Conservation (phyloP, 371 early-diverging fungal genomes). For the Actinomortierella ambigua region DNA sequence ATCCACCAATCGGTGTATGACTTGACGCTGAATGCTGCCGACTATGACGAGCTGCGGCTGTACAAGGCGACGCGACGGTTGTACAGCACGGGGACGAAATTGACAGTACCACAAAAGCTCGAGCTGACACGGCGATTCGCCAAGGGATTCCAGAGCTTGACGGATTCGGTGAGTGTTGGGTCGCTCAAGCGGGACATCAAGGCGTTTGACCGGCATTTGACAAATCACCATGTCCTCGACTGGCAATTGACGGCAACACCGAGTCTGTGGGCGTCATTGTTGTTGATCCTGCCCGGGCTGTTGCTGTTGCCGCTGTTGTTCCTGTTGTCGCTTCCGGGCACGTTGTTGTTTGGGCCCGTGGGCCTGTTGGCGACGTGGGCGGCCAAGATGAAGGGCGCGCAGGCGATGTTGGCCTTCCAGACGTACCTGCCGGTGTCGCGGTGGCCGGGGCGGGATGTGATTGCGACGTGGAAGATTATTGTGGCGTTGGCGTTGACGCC, state of each 20-base stretch:
- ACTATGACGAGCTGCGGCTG: slow-evolving; percentile 36
- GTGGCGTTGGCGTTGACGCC: slow-evolving; percentile 42
- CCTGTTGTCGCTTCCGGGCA: slow-evolving; percentile 43
- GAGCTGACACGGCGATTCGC: slow-evolving; percentile 42
- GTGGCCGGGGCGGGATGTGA: slow-evolving; percentile 52
- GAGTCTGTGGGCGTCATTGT: slow-evolving; percentile 16
- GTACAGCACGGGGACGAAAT: slow-evolving; percentile 29
- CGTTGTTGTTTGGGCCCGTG: slow-evolving; percentile 43
- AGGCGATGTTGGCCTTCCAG: slow-evolving; percentile 49
- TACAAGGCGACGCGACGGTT: slow-evolving; percentile 43
- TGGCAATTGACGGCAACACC: slow-evolving; percentile 38
- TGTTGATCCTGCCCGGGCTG: slow-evolving; percentile 36
- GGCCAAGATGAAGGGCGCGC: slow-evolving; percentile 46
- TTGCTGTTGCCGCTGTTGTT: slow-evolving; percentile 29
- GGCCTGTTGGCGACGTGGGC: slow-evolving; percentile 44
- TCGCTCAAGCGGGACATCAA: slow-evolving; percentile 35
- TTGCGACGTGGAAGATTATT: slow-evolving; percentile 52
- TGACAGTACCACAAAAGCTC: slow-evolving; percentile 31
- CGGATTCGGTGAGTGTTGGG: slow-evolving; percentile 8
- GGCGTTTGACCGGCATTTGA: slow-evolving; percentile 28
- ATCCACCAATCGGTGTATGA: slow-evolving; percentile 32
- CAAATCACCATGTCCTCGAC: slow-evolving; percentile 19
- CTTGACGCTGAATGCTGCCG: slow-evolving; percentile 41
- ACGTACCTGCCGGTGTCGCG: slow-evolving; percentile 47
- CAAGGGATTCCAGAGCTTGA: slow-evolving; percentile 15